Evolutionary conservation across 768 basidiomycete genomes (phyloP).

Genomic region (Phanerochaete sordida): DNA sequence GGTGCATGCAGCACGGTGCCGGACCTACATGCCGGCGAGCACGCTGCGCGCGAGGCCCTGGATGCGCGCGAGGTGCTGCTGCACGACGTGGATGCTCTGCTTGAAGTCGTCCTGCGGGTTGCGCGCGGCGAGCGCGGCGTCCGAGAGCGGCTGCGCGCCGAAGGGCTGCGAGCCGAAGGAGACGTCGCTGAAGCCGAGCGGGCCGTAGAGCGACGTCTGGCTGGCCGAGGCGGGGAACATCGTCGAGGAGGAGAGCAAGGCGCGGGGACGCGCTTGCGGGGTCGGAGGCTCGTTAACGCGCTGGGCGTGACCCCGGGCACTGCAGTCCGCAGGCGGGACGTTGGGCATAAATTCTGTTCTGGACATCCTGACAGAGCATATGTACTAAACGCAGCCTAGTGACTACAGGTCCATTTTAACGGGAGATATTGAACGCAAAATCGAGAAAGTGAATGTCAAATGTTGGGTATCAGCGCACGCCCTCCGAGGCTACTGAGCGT

Average conservation of each 20-base stretch:
- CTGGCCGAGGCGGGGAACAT: conserved; percentile 5
- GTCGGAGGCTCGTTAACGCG: no score
- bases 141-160: background rate
- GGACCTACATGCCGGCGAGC: conserved; percentile 50
- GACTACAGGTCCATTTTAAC: no score
- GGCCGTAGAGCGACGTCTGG: background rate
- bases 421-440: no score
- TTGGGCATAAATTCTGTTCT: no score
- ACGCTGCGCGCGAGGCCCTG: conserved; percentile 47
- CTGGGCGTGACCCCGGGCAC: no score
- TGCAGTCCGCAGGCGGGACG: no score
- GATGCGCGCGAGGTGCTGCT: conserved; percentile 44
- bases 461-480: no score
- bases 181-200: conserved; percentile 11
- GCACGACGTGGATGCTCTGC: conserved; percentile 36
- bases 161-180: conserved; percentile 6
- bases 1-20: background rate
- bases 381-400: no score
- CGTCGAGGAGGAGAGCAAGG: no score
- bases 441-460: no score
- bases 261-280: no score
- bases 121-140: conserved; percentile 20
- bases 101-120: conserved; percentile 64
- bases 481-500: conserved; percentile 5
- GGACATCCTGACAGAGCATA: no score